phyloP scores from a whole-genome alignment of 108 stramenopile genomes.

The Parietichytrium sp. region DNA sequence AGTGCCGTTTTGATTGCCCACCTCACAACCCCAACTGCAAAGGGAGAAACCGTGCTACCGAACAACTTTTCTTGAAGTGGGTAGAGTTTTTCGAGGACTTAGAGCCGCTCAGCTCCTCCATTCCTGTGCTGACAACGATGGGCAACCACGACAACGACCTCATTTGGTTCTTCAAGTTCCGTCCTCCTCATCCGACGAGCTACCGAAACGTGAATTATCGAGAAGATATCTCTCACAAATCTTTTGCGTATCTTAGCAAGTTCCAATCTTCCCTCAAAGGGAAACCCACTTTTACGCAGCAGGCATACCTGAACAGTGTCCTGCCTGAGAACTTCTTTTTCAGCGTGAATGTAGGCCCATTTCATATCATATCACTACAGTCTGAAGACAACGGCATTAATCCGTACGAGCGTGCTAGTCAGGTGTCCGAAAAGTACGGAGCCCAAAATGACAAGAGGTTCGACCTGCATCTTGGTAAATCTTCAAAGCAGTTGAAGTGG shows the following conservation, averaged over 20 bases:
- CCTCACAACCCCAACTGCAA: neutral
- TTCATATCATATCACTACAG: neutral
- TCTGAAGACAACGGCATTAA: conserved; percentile 7
- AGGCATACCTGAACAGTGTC: neutral
- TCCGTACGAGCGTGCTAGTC: conserved; percentile 31
- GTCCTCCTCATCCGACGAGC: neutral
- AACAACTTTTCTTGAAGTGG: neutral
- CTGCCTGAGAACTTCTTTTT: neutral
- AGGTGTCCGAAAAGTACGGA: neutral
- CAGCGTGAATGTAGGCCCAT: conserved; percentile 2
- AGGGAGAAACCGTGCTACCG: neutral
- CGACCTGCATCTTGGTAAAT: neutral
- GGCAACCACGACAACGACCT: conserved; percentile 35
- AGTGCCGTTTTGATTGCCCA: neutral
- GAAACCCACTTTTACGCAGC: neutral
- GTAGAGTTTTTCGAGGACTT: neutral
- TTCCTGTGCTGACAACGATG: neutral
- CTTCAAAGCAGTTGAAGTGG: conserved; percentile 31
- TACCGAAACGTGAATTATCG: neutral
- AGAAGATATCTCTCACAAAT: neutral
- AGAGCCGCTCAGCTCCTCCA: neutral
- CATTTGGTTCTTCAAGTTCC: neutral
- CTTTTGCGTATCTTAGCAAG: neutral
- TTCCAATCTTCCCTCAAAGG: neutral
- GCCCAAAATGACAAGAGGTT: neutral